A percentile compares a stretch with the other conserved stretches of the same genome.
These are phyloP conservation scores for Aspergillus steynii DNA, from an alignment of 495 filamentous ascomycete species.

Conservation along the genomic window DNA sequence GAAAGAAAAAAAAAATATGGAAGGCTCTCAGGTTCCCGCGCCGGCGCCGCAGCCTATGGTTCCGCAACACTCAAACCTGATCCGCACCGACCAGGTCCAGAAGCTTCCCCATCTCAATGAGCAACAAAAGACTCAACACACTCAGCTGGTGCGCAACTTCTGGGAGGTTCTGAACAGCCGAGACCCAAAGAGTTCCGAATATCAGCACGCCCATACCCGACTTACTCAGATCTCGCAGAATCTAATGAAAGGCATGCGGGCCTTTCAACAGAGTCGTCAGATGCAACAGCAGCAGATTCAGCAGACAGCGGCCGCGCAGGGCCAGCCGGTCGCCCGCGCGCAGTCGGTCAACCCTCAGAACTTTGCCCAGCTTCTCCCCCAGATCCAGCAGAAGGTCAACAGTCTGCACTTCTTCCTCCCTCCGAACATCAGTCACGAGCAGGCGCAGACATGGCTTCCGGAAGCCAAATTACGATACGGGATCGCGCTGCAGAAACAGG, in stretches of 20 bases:
- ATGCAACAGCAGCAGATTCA: slow-evolving; percentile 37
- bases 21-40: slow-evolving; percentile 33
- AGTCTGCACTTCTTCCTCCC: slow-evolving; percentile 48
- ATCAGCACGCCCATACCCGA: slow-evolving; percentile 62
- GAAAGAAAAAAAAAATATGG: slow-evolving; percentile 25
- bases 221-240: slow-evolving; percentile 65
- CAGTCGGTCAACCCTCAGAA: slow-evolving; percentile 44
- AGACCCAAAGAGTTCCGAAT: slow-evolving; percentile 54
- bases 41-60: slow-evolving; percentile 33
- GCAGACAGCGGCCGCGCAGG: slow-evolving; percentile 28
- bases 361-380: slow-evolving; percentile 42
- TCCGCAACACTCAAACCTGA: slow-evolving; percentile 47
- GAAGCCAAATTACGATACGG: slow-evolving; percentile 56
- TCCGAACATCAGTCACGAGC: slow-evolving; percentile 45
- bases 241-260: slow-evolving; percentile 58
- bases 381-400: slow-evolving; percentile 49
- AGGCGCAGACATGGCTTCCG: slow-evolving; percentile 49
- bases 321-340: slow-evolving; percentile 34
- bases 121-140: slow-evolving; percentile 66
- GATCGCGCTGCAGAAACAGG: slow-evolving; percentile 53
- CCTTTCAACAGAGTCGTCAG: slow-evolving; percentile 45
- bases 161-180: slow-evolving; percentile 62
- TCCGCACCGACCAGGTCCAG: slow-evolving; percentile 53
- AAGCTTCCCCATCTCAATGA: slow-evolving; percentile 53
- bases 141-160: slow-evolving; percentile 58